These are phyloP conservation scores for Gracilaria gracilis DNA, from an alignment of 23 red algal genomes.

Conservation along the genomic window DNA sequence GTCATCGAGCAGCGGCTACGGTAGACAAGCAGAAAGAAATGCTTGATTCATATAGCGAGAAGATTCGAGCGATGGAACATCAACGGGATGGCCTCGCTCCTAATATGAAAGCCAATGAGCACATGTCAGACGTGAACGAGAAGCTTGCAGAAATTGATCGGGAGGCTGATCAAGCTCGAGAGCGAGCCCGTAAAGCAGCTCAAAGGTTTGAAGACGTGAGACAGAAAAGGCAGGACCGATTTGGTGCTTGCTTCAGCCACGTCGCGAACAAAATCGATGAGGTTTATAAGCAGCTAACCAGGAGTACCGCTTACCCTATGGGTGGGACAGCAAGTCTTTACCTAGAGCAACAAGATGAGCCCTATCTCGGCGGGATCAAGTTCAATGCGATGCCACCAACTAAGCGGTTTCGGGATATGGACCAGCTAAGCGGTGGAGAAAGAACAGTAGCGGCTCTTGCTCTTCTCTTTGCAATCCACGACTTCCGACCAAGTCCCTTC, in stretches of 20 bases:
- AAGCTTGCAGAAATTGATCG: conserved; percentile 78
- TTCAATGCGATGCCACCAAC: conserved; percentile 96
- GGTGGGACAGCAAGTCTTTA: conserved; percentile 91
- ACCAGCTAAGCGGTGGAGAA: conserved; percentile 95
- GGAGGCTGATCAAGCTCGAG: conserved; percentile 76
- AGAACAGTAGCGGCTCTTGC: conserved; percentile 94
- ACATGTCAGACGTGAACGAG: conserved; percentile 70
- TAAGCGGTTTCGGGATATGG: conserved; percentile 96
- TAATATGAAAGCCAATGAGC: conserved; percentile 88
- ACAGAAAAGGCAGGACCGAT: conserved; percentile 79
- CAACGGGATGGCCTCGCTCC: conserved; percentile 87
- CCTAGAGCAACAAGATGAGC: conserved; percentile 91
- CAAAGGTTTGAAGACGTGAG: conserved; percentile 69
- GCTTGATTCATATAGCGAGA: conserved; percentile 61
- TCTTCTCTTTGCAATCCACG: conserved; percentile 95
- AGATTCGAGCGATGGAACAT: conserved; percentile 48
- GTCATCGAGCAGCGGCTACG: conserved; percentile 64
- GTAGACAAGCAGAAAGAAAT: conserved; percentile 65
- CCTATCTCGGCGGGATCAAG: conserved; percentile 90
- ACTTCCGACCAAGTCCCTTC: conserved; percentile 86
- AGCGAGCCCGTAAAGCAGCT: conserved; percentile 65
- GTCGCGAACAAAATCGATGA: conserved; percentile 83
- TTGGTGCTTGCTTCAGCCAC: conserved; percentile 80
- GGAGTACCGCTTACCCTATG: conserved; percentile 73
- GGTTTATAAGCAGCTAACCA: conserved; percentile 94